Percentiles rank a stretch among this genome's conserved stretches.
phyloP scores from a whole-genome alignment of 169 alveolate genomes.

The Plasmodium cynomolgi region DNA sequence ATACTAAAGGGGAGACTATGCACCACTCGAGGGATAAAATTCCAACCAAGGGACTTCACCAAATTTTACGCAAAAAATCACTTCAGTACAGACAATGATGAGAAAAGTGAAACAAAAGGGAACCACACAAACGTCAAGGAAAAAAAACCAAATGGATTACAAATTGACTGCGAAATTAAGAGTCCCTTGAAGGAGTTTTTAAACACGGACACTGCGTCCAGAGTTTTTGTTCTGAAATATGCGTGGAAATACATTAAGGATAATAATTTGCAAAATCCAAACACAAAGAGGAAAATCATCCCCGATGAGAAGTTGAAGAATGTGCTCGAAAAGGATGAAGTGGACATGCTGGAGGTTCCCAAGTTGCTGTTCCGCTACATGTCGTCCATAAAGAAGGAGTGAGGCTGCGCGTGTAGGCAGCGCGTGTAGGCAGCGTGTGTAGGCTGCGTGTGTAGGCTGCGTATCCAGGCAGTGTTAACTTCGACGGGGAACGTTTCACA shows the following conservation, averaged over 20 bases:
- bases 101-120: neutral
- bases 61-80: conserved; percentile 13
- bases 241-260: conserved; percentile 76
- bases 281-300: conserved; percentile 55
- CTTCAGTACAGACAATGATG: conserved; percentile 35
- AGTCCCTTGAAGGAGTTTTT: conserved; percentile 63
- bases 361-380: conserved; percentile 38
- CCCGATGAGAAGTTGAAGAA: conserved; percentile 66
- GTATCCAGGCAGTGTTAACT: neutral
- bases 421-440: neutral
- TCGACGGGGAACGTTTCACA: neutral
- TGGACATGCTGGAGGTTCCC: conserved; percentile 62
- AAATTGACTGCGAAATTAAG: conserved; percentile 63
- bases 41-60: neutral
- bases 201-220: conserved; percentile 61
- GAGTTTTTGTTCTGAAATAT: conserved; percentile 56
- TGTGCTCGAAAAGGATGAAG: conserved; percentile 64
- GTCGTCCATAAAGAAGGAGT: conserved; percentile 41
- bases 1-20: neutral
- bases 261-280: conserved; percentile 69
- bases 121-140: conserved; percentile 15
- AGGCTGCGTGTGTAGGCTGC: neutral
- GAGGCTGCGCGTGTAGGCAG: neutral
- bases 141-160: conserved; percentile 70
- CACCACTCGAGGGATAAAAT: conserved; percentile 8